Conservation (phyloP, 805 yeast genomes). For the Grigorovia transvaalensis region DNA sequence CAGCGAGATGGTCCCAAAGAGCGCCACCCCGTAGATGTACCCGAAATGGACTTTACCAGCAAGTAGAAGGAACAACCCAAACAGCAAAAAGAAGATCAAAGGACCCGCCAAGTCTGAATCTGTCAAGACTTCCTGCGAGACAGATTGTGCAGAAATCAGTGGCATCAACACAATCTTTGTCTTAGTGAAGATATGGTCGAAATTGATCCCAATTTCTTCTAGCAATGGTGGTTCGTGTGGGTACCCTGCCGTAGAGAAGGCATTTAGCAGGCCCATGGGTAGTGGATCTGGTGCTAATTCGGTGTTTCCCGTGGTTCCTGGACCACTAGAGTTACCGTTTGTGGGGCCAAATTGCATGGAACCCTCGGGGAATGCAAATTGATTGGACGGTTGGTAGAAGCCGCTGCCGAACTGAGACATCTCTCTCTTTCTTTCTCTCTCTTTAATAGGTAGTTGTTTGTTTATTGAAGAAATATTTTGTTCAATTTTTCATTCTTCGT, state of each 20-base stretch:
- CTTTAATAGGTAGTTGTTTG: too few relatives aligned
- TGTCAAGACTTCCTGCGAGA: conserved; percentile 66
- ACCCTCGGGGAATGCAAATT: conserved; percentile 26
- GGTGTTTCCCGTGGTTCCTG: conserved; percentile 5
- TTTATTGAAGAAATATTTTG: too few relatives aligned
- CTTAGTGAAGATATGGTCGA: conserved; percentile 72
- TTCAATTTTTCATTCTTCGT: too few relatives aligned
- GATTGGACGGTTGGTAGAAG: neutral
- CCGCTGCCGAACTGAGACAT: neutral
- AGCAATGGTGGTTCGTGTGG: conserved; percentile 89
- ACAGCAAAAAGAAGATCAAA: conserved; percentile 71
- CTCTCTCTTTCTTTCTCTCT: too few relatives aligned
- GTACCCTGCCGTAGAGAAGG: conserved; percentile 86
- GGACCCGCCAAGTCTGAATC: conserved; percentile 97
- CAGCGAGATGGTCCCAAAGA: conserved; percentile 77
- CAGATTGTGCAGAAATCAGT: conserved; percentile 35
- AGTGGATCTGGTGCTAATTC: conserved; percentile 31
- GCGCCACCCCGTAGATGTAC: conserved; percentile 90
- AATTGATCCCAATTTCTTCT: conserved; percentile 90
- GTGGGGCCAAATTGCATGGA: conserved; percentile 27
- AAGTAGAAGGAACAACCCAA: conserved; percentile 70
- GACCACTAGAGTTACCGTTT: conserved; percentile 4
- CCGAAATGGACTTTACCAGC: conserved; percentile 96
- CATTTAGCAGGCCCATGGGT: conserved; percentile 74
- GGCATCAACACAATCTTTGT: conserved; percentile 84